Conservation (phyloP, 768 basidiomycete genomes). For the Obba rivulosa region DNA sequence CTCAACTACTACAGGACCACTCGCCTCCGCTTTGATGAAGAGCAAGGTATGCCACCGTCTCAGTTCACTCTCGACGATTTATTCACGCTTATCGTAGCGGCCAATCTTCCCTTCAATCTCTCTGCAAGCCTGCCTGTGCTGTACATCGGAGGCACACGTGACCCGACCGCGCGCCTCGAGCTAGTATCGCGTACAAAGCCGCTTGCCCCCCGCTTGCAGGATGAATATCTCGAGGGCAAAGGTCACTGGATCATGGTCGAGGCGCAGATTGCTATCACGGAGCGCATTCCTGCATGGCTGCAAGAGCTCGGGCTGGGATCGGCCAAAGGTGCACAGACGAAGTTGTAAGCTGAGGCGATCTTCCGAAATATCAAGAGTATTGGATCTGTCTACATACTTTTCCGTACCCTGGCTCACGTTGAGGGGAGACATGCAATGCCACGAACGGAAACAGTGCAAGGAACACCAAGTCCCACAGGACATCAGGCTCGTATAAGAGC, state of each 20-base stretch:
- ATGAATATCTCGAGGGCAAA: constrained; percentile 45
- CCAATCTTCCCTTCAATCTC: constrained; percentile 37
- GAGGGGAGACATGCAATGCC: too few species aligned
- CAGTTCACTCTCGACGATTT: constrained; percentile 3
- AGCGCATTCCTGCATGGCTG: constrained; percentile 14
- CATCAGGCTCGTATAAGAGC: too few species aligned
- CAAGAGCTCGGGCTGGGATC: neutral
- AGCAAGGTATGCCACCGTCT: constrained; percentile 29
- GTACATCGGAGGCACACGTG: constrained; percentile 54
- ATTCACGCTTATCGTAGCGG: constrained; percentile 28
- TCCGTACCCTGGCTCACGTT: neutral
- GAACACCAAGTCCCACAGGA: too few species aligned
- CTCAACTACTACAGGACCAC: constrained; percentile 74
- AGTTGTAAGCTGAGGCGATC: constrained; percentile 1
- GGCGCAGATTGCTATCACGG: constrained; percentile 48
- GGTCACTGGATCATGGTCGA: constrained; percentile 74
- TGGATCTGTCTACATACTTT: neutral
- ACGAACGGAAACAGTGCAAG: too few species aligned
- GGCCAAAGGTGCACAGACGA: constrained; percentile 2
- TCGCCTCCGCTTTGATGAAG: constrained; percentile 60
- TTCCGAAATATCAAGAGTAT: neutral
- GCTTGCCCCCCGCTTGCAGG: constrained; percentile 45
- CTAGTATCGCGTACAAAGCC: constrained; percentile 40
- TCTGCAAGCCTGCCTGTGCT: constrained; percentile 51
- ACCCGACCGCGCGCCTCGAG: constrained; percentile 39